Base-by-base conservation (phyloP, 257 asterid species). In the Nicotiana benthamiana region DNA sequence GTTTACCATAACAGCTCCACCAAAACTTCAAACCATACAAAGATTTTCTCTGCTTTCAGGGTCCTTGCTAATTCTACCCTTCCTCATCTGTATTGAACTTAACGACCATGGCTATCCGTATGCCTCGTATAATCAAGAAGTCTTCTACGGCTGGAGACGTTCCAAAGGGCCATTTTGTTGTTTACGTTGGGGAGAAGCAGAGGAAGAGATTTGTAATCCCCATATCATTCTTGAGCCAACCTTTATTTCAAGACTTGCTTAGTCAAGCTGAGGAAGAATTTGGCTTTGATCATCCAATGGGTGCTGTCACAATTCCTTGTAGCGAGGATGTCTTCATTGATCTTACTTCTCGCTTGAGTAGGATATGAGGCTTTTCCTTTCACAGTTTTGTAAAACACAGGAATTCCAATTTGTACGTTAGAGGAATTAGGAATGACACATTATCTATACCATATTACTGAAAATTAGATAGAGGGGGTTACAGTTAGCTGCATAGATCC, bases 131-230 rank as follows among this genome's bases (percentile, higher is more conserved):
- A 64, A 64, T 28, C 43, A 64, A 64, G 6, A 64, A 28, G 46
- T 6, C 24, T 28, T 30, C 46, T 3, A 4, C 22, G 30, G 9
- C 74, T 28, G 72, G 24, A 16, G 24, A 64, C 8, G 24, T 64
- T 64, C 72, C 24, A 0, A 64, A 64, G 36, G 72, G 72, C 2
- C 72, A 64, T 4, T 64, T 53, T 17, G 22, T 9, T 16, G 60
- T 53, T 17, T 53, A 53, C 17, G 60, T 53, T 53, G 60, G 60
- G 60, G 60, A 53, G 60, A 53, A 53, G 60, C 66, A 59, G 22
- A 83, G 67, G 81, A 85, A 80, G 79, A 72, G 83, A 56, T 80
- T 80, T 54, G 75, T 82, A 60, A 57, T 85, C 6, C 91, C 90
- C 0, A 9, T 87, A 24, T 60, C 84, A n/a, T 85, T 63, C 75